These are phyloP conservation scores for Heimioporus sp. DNA, from an alignment of 768 basidiomycete species.

Conservation along the genomic window DNA sequence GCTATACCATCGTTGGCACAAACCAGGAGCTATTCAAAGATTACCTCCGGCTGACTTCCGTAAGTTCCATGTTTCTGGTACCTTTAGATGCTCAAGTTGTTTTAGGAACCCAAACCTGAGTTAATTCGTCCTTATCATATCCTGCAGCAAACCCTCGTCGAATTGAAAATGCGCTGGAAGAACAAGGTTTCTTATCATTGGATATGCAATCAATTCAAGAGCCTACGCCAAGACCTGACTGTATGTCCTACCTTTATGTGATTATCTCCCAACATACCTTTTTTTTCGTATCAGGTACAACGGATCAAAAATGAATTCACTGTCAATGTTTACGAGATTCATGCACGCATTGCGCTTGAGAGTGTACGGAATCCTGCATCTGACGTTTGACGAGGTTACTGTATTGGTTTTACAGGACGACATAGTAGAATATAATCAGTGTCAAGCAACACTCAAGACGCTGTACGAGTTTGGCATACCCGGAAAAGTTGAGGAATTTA, in stretches of 20 bases:
- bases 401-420: slow-evolving; percentile 61
- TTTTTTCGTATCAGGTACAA: slow-evolving; percentile 67
- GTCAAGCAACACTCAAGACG: slow-evolving; percentile 84
- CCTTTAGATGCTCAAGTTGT: slow-evolving; percentile 5
- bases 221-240: slow-evolving; percentile 93
- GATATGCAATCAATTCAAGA: slow-evolving; percentile 99
- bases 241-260: slow-evolving; percentile 47
- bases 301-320: slow-evolving; percentile 99
- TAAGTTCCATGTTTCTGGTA: slow-evolving; percentile 31
- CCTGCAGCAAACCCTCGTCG: slow-evolving; percentile 78
- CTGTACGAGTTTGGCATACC: slow-evolving; percentile 93
- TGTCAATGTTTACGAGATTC: slow-evolving; percentile 95
- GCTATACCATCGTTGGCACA: slow-evolving; percentile 91
- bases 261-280: slow-evolving; percentile 5
- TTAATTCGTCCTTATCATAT: slow-evolving; percentile 88
- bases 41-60: slow-evolving; percentile 90
- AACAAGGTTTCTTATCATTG: slow-evolving; percentile 75
- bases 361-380: slow-evolving; percentile 49
- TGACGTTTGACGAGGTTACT: slow-evolving; percentile 9
- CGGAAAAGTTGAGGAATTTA: slow-evolving; percentile 93
- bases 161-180: slow-evolving; percentile 88
- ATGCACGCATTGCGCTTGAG: slow-evolving; percentile 95
- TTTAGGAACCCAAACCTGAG: slow-evolving; percentile 92
- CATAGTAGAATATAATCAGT: slow-evolving; percentile 99
- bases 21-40: slow-evolving; percentile 91